Evolutionary conservation across 805 yeast species (phyloP).

Genomic region (Wickerhamiella occidentalis): DNA sequence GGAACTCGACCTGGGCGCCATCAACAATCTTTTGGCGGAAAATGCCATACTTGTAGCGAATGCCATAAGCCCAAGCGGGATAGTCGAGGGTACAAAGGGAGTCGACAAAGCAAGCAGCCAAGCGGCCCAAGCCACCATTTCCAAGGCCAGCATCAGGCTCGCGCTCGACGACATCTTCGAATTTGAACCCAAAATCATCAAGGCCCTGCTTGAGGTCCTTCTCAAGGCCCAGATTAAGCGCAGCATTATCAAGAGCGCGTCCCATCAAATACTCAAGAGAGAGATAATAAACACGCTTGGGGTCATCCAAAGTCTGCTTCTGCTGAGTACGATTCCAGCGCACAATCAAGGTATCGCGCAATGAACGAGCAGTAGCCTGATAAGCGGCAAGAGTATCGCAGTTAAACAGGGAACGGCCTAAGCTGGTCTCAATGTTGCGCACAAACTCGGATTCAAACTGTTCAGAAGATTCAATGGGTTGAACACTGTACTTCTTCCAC

Average conservation of each 20-base stretch:
- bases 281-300: constrained; percentile 74
- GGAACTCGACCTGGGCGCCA: constrained; percentile 89
- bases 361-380: constrained; percentile 70
- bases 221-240: constrained; percentile 66
- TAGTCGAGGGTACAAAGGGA: constrained; percentile 74
- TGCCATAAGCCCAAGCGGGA: constrained; percentile 95
- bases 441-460: constrained; percentile 60
- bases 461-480: constrained; percentile 38
- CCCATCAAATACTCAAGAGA: constrained; percentile 90
- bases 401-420: constrained; percentile 85
- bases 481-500: constrained; percentile 62
- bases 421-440: constrained; percentile 76
- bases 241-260: constrained; percentile 85
- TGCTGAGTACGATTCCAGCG: constrained; percentile 94
- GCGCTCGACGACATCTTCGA: constrained; percentile 72
- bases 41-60: constrained; percentile 87
- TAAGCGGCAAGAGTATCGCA: constrained; percentile 89
- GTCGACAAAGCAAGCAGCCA: constrained; percentile 90
- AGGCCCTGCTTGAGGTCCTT: constrained; percentile 44
- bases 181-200: constrained; percentile 68
- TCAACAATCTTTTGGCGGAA: constrained; percentile 80
- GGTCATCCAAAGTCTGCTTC: constrained; percentile 68
- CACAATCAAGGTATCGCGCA: constrained; percentile 66
- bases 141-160: constrained; percentile 95
- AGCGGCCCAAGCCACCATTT: constrained; percentile 88